Evolutionary conservation across 2,329 filamentous ascomycete species (phyloP), one percentile per base, ranked within the genome.

Genomic region (Phoma sp.): DNA sequence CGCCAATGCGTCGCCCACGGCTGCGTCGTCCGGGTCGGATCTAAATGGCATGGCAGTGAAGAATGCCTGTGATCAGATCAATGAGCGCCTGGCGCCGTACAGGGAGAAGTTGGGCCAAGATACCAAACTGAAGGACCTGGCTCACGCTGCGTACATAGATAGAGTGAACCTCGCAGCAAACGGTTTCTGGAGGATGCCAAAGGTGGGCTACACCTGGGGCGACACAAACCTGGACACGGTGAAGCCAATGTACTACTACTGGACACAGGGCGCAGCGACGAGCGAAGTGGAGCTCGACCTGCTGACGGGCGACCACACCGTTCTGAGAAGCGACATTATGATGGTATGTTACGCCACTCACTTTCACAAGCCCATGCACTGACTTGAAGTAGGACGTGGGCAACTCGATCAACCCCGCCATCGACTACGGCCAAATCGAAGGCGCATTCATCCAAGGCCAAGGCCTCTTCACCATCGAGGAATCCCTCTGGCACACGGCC

Each of bases 161-260:
- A 89, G 93, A 3, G 91, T 97, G 61, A 98, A 98, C 67, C 86
- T 99, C 7, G 93, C 91, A 11, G 93, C 93, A 1, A 95, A 97
- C 64, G 93, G 93, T 0, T 96, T 95, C 78, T 99, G 97, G 83
- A 95, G 93, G 74, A 98, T 95, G 5, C 95, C 95, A 0, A 92
- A 96, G 59, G 96, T 99, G 60, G 95, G 93, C 1, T 98, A 96
- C 69, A 84, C 84, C 0, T 99, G 93, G 93, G 91, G 87, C 5
- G 61, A 72, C 21, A 73, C 63, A 14, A 67, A 75, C 33, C 38
- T 42, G 11, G 64, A 69, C 7, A 74, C 69, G 0, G 69, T 69
- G 5, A 74, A 74, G 57, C 38, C 87, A 72, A 96, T 98, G 92
- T 98, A 92, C 81, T 98, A 93, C 79, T 99, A 99, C 81, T 98